Percentiles rank a stretch among this genome's conserved stretches.
Conservation (phyloP, 2,329 filamentous ascomycete genomes). For the Clonostachys chloroleuca region DNA sequence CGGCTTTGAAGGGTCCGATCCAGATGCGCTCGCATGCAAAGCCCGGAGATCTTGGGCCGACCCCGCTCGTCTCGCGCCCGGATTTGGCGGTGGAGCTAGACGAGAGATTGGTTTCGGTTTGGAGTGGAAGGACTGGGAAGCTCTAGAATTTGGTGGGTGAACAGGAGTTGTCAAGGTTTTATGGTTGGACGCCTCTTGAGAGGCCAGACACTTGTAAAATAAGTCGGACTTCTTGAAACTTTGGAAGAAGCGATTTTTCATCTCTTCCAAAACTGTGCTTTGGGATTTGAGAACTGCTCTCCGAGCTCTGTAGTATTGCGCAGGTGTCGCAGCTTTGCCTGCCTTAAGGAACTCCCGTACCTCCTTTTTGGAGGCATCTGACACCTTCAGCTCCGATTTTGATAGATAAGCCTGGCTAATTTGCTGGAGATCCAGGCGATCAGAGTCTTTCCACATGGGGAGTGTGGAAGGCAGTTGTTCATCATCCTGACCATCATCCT, state of each 20-base stretch:
- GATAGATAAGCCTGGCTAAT: conserved; percentile 88
- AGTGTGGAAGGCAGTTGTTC: conserved; percentile 62
- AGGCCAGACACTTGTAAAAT: conserved; percentile 92
- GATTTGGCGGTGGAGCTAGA: conserved; percentile 30
- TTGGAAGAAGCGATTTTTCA: conserved; percentile 76
- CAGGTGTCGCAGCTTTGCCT: conserved; percentile 69
- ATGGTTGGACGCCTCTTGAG: conserved; percentile 63
- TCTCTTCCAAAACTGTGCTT: conserved; percentile 75
- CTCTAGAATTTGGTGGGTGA: conserved; percentile 12
- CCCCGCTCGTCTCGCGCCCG: conserved; percentile 32
- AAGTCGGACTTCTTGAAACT: conserved; percentile 90
- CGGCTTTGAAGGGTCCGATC: conserved; percentile 29
- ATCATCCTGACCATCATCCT: conserved; percentile 64
- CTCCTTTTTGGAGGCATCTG: conserved; percentile 61
- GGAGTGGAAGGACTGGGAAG: conserved; percentile 30
- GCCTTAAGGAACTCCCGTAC: conserved; percentile 77
- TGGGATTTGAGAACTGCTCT: conserved; percentile 79
- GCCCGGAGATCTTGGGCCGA: conserved; percentile 43
- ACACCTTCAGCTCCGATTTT: conserved; percentile 75
- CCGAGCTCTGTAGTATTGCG: conserved; percentile 80
- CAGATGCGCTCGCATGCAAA: conserved; percentile 27
- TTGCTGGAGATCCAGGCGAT: conserved; percentile 82
- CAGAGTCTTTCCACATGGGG: conserved; percentile 74
- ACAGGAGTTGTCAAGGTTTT: conserved; percentile 9
- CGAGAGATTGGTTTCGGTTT: conserved; percentile 40